These are phyloP conservation scores for Pichia sp. DNA, from an alignment of 1,139 yeast genomes.

Conservation along the genomic window DNA sequence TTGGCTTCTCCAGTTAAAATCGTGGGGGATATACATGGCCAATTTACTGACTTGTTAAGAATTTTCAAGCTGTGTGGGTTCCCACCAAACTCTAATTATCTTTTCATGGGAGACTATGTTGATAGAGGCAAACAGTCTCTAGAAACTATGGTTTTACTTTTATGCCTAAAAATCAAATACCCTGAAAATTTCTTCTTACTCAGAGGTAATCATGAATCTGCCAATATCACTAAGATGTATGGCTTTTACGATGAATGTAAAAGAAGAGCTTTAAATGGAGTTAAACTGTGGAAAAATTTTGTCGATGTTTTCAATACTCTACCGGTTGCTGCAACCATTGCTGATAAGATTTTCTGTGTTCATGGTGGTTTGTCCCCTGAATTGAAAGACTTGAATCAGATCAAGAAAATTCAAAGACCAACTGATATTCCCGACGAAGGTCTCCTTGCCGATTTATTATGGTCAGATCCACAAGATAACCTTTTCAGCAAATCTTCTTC, in stretches of 20 bases:
- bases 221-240: constrained; percentile 74
- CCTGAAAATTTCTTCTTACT: constrained; percentile 80
- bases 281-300: constrained; percentile 66
- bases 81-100: constrained; percentile 72
- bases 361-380: constrained; percentile 89
- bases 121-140: constrained; percentile 80
- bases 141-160: constrained; percentile 63
- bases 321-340: constrained; percentile 82
- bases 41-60: constrained; percentile 65
- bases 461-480: constrained; percentile 65
- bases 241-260: constrained; percentile 89
- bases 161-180: constrained; percentile 71
- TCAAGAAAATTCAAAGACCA: constrained; percentile 66
- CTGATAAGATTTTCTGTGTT: constrained; percentile 78
- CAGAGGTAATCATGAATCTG: constrained; percentile 82
- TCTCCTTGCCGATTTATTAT: constrained; percentile 66
- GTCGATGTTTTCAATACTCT: constrained; percentile 79
- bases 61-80: constrained; percentile 71
- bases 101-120: constrained; percentile 79
- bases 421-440: constrained; percentile 87
- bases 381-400: constrained; percentile 54
- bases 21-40: constrained; percentile 87
- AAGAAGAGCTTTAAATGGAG: constrained; percentile 43
- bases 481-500: background rate
- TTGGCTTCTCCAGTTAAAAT: constrained; percentile 79